Conservation (phyloP, 352 stramenopile genomes). For the Pythium dissotocum region DNA sequence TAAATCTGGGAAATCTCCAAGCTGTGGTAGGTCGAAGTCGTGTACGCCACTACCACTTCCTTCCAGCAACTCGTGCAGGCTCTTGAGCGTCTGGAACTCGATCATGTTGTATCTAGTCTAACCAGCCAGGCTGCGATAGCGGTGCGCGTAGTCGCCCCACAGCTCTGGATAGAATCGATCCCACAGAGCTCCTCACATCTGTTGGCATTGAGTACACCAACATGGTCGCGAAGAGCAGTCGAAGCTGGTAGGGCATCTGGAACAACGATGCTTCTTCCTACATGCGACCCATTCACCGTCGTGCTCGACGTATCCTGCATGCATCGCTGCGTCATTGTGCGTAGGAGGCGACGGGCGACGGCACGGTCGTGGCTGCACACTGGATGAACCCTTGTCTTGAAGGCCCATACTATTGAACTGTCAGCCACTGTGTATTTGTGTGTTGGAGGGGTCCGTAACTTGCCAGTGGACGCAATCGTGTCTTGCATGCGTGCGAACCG, state of each 20-base stretch:
- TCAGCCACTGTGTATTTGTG: too few relatives aligned
- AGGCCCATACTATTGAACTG: too few relatives aligned
- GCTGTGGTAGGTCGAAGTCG: constrained; percentile 13
- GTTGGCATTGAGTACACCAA: constrained; percentile 18
- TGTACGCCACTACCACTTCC: constrained; percentile 12
- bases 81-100: constrained; percentile 18
- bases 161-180: constrained; percentile 22
- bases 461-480: too few relatives aligned
- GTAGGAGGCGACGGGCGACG: too few relatives aligned
- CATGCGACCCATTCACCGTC: constrained; percentile 26
- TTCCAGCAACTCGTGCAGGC: constrained; percentile 8
- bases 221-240: constrained; percentile 33
- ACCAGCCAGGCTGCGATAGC: not conserved
- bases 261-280: constrained; percentile 17
- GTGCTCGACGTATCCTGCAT: constrained; percentile 28
- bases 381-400: too few relatives aligned
- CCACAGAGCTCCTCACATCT: constrained; percentile 19
- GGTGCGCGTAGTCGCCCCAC: constrained; percentile 5
- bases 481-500: too few relatives aligned
- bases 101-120: not conserved
- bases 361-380: too few relatives aligned
- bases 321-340: constrained; percentile 2
- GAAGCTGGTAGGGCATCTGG: constrained; percentile 30
- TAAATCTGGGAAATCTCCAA: constrained; percentile 9
- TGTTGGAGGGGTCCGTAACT: too few relatives aligned